Base-by-base conservation (phyloP, 1,284 basidiomycete species). In the Somion occarium region DNA sequence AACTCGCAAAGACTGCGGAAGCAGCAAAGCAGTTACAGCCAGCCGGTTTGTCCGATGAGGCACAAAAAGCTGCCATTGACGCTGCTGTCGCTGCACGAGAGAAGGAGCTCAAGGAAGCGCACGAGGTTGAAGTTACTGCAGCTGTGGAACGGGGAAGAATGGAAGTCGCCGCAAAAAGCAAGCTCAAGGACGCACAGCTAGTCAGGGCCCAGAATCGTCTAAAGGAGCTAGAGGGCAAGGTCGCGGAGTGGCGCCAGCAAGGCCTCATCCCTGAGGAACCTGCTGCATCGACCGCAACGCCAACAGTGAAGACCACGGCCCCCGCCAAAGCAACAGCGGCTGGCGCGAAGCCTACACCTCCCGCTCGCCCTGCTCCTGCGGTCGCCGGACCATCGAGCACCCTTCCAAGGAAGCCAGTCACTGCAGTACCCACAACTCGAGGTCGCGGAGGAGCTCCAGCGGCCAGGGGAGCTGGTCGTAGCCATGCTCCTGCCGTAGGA, bases 101-200 rank as follows among this genome's bases (percentile, higher is more conserved):
- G 53, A 70, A 73, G 53, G 68, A 73, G 20, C 55, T 74, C 2
- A 68, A 74, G 59, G 69, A 71, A 5, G 72, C 69, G 47, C 78
- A 79, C 20, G 69, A 73, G 7, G 72, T 78, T 30, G 83, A 85
- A 46, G 75, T 87, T 34, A 72, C 74, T 3, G 71, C 77, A 2
- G 86, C 86, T 1, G 74, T 84, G 12, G 87, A 89, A 44, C 70
- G 77, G 3, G 87, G 86, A 2, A 71, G 87, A 46, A 72, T 76
- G 68, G 86, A 89, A 56, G 72, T 75, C 45, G 69, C 61, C 1
- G 71, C 78, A 19, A 87, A 85, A 67, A 62, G 70, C 38, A 86
- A 82, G 63, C 57, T 90, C 45, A 89, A 88, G 67, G 87, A 90
- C 56, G 67, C 71, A 2, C 83, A 85, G 58, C 69, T 89, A 15